A percentile compares a stretch with the other conserved stretches of the same genome.
phyloP scores from a whole-genome alignment of 2,329 filamentous ascomycete species.

The Pseudohalonectria lignicola region DNA sequence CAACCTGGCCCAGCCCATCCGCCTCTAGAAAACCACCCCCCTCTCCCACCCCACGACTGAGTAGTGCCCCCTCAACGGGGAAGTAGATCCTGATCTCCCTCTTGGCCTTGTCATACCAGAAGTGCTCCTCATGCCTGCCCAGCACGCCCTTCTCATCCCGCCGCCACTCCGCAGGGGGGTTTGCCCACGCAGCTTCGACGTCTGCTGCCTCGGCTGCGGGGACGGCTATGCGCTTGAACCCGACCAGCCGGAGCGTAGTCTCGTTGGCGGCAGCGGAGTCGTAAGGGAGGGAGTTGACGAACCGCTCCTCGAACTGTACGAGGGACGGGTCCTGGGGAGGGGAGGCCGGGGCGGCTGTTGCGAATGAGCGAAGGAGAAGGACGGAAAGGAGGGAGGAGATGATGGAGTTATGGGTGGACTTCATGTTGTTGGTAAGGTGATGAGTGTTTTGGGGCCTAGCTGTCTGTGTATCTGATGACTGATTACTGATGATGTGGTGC shows the following conservation, averaged over 20 bases:
- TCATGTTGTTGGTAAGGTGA: not conserved
- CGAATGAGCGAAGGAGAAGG: not conserved
- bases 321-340: not conserved
- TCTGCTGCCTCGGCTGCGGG: slow-evolving; percentile 2
- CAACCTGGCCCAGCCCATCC: not conserved
- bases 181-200: slow-evolving; percentile 1
- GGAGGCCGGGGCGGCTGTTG: not conserved
- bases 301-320: slow-evolving; percentile 1
- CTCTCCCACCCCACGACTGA: not conserved
- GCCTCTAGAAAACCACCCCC: not conserved
- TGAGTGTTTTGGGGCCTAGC: not conserved
- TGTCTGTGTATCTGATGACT: no score
- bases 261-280: not conserved
- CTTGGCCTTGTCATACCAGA: slow-evolving; percentile 1
- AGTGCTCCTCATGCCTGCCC: not conserved
- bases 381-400: not conserved
- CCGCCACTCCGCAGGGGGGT: slow-evolving; percentile 1
- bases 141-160: not conserved
- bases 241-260: slow-evolving; percentile 1
- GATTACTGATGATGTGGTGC: no score
- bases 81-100: slow-evolving; percentile 1
- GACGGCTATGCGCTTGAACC: slow-evolving; percentile 3
- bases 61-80: slow-evolving; percentile 1
- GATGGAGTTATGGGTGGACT: no score
- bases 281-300: slow-evolving; percentile 2